Evolutionary conservation across 1,284 basidiomycete species (phyloP), one percentile per base, ranked within the genome.

Genomic region (Takashimella koratensis): DNA sequence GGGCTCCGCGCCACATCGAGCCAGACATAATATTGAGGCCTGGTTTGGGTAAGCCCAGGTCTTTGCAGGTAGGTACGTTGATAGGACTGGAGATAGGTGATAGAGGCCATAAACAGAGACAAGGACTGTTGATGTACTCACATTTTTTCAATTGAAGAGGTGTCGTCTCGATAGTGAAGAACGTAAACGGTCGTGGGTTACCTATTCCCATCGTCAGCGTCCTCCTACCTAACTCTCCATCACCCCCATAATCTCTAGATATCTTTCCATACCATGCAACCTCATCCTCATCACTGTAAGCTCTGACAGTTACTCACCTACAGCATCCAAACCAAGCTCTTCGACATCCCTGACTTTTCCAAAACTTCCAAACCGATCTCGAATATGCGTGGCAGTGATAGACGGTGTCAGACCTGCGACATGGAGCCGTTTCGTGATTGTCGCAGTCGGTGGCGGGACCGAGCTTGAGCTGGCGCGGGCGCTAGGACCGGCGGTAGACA

Each of bases 1-100:
- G 67, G 1, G 72, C 58, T 2, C 75, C 75, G 53, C 75, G 65
- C 72, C 74, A 76, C 40, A 60, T 71, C 0, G 73, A 70, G 21
- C 71, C 71, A 6, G 70, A 72, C 67, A 75, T 72, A 49, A 70
- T 74, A 52, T 73, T 75, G 16, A 76, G 63, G 54, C 71, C 71
- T 73, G 52, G 1, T 5, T 40, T 43, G 41, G n/a, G 36, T n/a
- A n/a, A n/a, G n/a, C n/a, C n/a, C n/a, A n/a, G n/a, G n/a, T n/a
- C n/a, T n/a, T n/a, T n/a, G n/a, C n/a, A n/a, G n/a, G n/a, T n/a
- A n/a, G n/a, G n/a, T n/a, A n/a, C n/a, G n/a, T n/a, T n/a, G n/a
- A n/a, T n/a, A n/a, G n/a, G n/a, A n/a, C n/a, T n/a, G n/a, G n/a
- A n/a, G n/a, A n/a, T n/a, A n/a, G n/a, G n/a, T n/a, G n/a, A n/a